phyloP scores from a whole-genome alignment of 2,329 filamentous ascomycete genomes.

The Leptographium flavum region DNA sequence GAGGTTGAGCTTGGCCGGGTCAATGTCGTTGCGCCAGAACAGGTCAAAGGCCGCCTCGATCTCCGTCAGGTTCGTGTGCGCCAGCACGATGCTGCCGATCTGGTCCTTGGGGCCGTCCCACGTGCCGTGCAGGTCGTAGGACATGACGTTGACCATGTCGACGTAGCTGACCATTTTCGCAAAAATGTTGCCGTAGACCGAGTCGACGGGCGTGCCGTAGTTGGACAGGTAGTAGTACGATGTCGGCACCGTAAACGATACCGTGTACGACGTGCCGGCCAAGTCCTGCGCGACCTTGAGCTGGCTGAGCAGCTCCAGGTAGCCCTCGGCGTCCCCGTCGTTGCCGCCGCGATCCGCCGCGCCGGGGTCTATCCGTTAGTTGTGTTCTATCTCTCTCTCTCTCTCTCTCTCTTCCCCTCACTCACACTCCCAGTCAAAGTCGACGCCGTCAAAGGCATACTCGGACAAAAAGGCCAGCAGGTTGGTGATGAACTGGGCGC shows the following conservation, averaged over 20 bases:
- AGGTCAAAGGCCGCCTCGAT: conserved; percentile 26
- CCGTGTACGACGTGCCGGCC: neutral
- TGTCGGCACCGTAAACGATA: conserved; percentile 5
- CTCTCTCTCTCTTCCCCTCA: no score
- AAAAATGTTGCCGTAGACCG: neutral
- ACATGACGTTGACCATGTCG: conserved; percentile 8
- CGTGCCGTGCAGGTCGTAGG: conserved; percentile 25
- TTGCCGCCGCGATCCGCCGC: conserved; percentile 11
- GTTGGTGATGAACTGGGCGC: conserved; percentile 8
- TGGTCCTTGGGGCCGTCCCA: conserved; percentile 19
- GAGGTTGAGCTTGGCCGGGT: conserved; percentile 25
- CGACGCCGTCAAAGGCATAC: neutral
- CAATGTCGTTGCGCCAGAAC: conserved; percentile 29
- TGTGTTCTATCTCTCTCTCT: no score
- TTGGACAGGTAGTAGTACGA: conserved; percentile 9
- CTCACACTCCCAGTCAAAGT: neutral
- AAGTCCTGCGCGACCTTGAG: neutral
- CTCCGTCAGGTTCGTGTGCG: conserved; percentile 32
- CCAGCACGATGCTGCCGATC: conserved; percentile 13
- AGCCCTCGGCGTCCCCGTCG: conserved; percentile 9
- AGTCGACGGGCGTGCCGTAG: conserved; percentile 11
- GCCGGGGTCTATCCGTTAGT: conserved; percentile 2
- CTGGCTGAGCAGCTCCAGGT: neutral
- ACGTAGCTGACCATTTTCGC: neutral
- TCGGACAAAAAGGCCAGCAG: neutral